Percentiles rank a stretch among this genome's conserved stretches.
These are phyloP conservation scores for Hypsizygus ulmarius DNA, from an alignment of 1,284 basidiomycete genomes.

Conservation along the genomic window DNA sequence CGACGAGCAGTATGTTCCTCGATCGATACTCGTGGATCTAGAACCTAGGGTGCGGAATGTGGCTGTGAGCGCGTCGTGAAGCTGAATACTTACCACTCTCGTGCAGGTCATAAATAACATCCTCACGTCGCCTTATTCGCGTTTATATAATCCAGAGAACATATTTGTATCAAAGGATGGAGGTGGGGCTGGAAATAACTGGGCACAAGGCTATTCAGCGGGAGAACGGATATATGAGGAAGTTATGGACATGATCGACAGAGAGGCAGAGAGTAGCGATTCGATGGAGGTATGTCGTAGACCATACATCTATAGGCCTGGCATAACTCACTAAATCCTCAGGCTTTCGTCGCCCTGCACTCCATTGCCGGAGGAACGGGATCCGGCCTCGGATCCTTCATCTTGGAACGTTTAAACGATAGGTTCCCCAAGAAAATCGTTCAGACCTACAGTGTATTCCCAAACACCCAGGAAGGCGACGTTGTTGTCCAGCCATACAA, in stretches of 20 bases:
- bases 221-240: conserved; percentile 96
- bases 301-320: background rate
- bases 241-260: conserved; percentile 98
- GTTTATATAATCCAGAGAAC: conserved; percentile 98
- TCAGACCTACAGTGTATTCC: conserved; percentile 99
- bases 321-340: conserved; percentile 3
- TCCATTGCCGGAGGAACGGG: conserved; percentile 99
- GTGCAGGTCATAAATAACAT: conserved; percentile 94
- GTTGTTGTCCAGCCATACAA: conserved; percentile 99
- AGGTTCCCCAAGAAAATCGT: conserved; percentile 99
- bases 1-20: conserved; percentile 98
- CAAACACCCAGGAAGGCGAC: conserved; percentile 87
- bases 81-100: conserved; percentile 4
- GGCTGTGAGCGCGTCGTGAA: background rate
- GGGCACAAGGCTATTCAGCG: conserved; percentile 91
- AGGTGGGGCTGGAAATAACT: conserved; percentile 98
- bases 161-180: conserved; percentile 95
- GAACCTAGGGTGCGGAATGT: conserved; percentile 81
- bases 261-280: conserved; percentile 98
- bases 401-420: conserved; percentile 95
- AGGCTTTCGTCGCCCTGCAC: conserved; percentile 99
- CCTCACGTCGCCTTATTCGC: conserved; percentile 86
- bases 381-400: conserved; percentile 95
- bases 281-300: conserved; percentile 76
- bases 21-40: conserved; percentile 96